Evolutionary conservation across 345 rosid species (phyloP), one percentile per base, ranked within the genome.

Genomic region (Rhizophora mangle): DNA sequence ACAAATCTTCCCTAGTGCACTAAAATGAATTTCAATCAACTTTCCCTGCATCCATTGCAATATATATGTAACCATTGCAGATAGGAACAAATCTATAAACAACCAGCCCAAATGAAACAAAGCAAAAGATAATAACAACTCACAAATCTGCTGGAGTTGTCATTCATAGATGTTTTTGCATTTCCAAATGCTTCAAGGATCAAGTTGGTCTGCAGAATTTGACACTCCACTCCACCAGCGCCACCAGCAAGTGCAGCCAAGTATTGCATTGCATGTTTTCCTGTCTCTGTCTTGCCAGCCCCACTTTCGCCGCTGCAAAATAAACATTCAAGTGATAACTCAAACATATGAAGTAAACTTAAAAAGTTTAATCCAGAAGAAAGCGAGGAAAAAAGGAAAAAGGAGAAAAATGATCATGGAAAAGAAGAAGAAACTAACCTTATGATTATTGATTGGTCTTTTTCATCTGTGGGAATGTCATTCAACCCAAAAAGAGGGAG

Each of bases 171-270:
- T 72, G 98, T 96, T 79, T 90, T 96, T 47, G 99, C 89, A 80
- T 96, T 96, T 67, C 99, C 99, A 79, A 96, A 96, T 79, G 98
- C 92, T 81, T 96, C 98, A 60, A 96, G 98, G 72, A 96, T 85
- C 81, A 65, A 78, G 67, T 80, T 88, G 30, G 89, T 85, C 80
- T 81, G 82, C 62, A 90, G 91, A 72, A 92, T 82, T 81, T 81
- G 85, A 71, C 70, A 62, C 76, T 86, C 97, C 63, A 90, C 82
- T 60, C 97, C 92, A 60, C 81, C 86, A 83, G 72, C 71, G 63
- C 93, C 90, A 75, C 94, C 93, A 79, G 96, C 91, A 80, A 87
- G 86, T 64, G 94, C 78, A 76, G 97, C 90, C 85, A 96, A 84
- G 77, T 90, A 92, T 77, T 85, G 94, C 97, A 92, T 90, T 34